Evolutionary conservation across 2,329 filamentous ascomycete genomes (phyloP), one percentile per base, ranked within the genome.

Genomic region (Paraphaeosphaeria sporulosa): DNA sequence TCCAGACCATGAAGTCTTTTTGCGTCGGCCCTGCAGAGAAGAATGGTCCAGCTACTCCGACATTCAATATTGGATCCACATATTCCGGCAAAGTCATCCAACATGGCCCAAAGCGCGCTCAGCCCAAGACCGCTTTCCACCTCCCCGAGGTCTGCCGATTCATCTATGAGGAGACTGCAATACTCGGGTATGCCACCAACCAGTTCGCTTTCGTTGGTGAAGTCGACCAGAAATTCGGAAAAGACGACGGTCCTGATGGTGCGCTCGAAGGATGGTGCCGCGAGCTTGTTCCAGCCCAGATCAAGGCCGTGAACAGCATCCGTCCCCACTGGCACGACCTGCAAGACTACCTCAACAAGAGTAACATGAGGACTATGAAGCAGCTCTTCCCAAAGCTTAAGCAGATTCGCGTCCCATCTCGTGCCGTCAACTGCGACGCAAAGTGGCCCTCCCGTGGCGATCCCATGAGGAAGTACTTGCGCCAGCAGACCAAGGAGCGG

Each of bases 151-250:
- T 61, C 12, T 64, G 62, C 30, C 65, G 65, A 9, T 57, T 59
- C 13, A 60, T 64, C 23, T 64, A 68, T 49, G 19, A n/a, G 9
- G 65, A 68, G 46, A 64, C 66, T 1, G 55, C 60, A 4, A 61
- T 55, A 15, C 47, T 65, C 1, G 50, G 47, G 54, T 68, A 66
- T 47, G 23, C 34, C 4, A 46, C 40, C 30, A 62, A 61, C 38
- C 57, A 43, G 4, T 66, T 68, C 60, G 27, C 59, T 19, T 46
- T 65, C 50, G 48, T 25, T 4, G 42, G 49, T 30, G 38, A 54
- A 21, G n/a, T 60, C 13, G 13, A 40, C 5, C 9, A 4, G 3
- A 51, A 49, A 13, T 61, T 53, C n/a, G 58, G 58, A 44, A 25
- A 25, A 19, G 42, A 42, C 2, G 34, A 60, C 12, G 58, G 53